Evolutionary conservation across 2,329 filamentous ascomycete genomes (phyloP), one percentile per base, ranked within the genome.

Genomic region (Dichotomopilus funicola): DNA sequence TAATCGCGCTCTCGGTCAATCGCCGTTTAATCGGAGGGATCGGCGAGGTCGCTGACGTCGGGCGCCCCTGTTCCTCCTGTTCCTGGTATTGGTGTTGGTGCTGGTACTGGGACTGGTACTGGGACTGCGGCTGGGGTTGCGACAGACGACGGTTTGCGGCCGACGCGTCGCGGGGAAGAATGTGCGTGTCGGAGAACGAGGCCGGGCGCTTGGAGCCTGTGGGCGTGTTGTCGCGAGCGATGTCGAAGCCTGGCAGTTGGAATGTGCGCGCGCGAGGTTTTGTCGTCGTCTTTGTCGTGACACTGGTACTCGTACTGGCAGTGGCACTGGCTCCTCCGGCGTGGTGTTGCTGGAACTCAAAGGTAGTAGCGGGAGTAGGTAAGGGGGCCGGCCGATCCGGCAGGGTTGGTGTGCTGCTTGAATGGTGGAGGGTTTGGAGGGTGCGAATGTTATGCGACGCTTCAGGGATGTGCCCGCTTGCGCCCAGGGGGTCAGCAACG

Each of bases 241-340:
- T 44, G 8, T 64, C 52, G 53, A 62, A 57, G n/a, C 67, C 59
- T 47, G 68, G 61, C 55, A 67, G 62, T 61, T 73, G 70, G 59
- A 71, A 70, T 49, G 72, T 71, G 57, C 69, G 69, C 49, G 71
- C 68, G 63, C 71, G 71, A 63, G 64, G 68, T 59, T 64, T 66
- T 47, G 61, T 34, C 42, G 44, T 27, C 19, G 19, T 27, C 19
- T 27, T 27, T 27, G 19, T 27, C 19, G 19, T 27, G 19, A 27
- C 19, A 27, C 19, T 27, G 19, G 19, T 3, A 27, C 19, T 27
- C 19, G 19, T 27, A 27, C 19, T 27, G 19, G 19, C 19, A 27
- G 19, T 27, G 19, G 19, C 19, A 27, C 19, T 27, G 19, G 19
- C 19, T 27, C 19, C 40, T 6, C 6, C 45, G 54, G 35, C 40